Evolutionary conservation across 352 stramenopile species (phyloP), one percentile per base, ranked within the genome.

Genomic region (Aphanomyces stellatus): DNA sequence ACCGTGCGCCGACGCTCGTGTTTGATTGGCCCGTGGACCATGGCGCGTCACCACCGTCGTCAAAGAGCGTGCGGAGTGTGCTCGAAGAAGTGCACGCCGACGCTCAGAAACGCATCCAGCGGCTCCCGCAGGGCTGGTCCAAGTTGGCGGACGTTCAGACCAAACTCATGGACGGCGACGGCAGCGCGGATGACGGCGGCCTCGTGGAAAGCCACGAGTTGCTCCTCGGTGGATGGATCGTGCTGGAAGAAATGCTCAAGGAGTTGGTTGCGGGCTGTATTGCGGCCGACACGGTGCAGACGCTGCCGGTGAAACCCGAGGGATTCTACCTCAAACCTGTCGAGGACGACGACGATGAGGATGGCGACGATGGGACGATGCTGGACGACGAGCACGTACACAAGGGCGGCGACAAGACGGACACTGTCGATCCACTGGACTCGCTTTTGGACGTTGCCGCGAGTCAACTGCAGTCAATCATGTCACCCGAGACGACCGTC

Each of bases 181-280:
- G 88, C 49, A 77, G 87, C 34, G n/a, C 24, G 7, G 34, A 59
- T 79, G 35, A 72, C 68, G 4, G 41, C 87, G 46, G 85, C 87
- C 49, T 78, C 86, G 37, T 89, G 49, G 83, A 90, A 42, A 73
- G 76, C 3, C 80, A 91, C 56, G 82, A 77, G 30, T 79, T 79
- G 6, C 49, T 92, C 34, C 51, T 94, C 13, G 88, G 81, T 28
- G 82, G 80, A 0, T 92, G 82, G n/a, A 75, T 93, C 27, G 77
- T 95, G 34, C 69, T 95, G 19, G 86, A 95, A 53, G 86, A 95
- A 63, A 80, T 95, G 33, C 65, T 95, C 2, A 93, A 93, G 68
- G 86, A 95, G 68, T 74, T 95, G 1, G 91, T 85, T 53, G 90
- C 84, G 10, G 75, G 90, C 61, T 70, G 93, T 2, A 91, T 93